Percentiles rank a stretch among this genome's conserved stretches.
Evolutionary conservation across 2,329 filamentous ascomycete genomes (phyloP).

Genomic region (Lachnellula suecica): DNA sequence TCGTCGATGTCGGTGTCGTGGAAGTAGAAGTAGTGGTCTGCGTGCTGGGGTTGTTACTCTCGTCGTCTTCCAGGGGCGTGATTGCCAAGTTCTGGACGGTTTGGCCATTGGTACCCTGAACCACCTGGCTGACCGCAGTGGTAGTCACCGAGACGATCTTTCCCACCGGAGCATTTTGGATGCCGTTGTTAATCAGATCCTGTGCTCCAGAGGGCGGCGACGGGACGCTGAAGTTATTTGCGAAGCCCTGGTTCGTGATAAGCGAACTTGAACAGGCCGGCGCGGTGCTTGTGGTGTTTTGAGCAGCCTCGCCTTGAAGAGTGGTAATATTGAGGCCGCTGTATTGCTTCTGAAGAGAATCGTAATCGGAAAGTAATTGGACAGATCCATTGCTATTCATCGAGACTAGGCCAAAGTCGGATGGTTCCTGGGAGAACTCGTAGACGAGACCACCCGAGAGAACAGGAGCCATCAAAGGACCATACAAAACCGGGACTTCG

Average conservation of each 20-base stretch:
- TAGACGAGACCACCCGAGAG: conserved; percentile 80
- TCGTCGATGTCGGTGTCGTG: conserved; percentile 4
- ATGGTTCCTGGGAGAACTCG: conserved; percentile 73
- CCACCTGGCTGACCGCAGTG: conserved; percentile 53
- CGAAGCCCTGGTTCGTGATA: conserved; percentile 69
- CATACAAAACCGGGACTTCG: conserved; percentile 73
- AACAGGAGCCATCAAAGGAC: conserved; percentile 63
- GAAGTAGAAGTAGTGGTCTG: conserved; percentile 2
- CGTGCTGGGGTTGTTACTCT: conserved; percentile 50
- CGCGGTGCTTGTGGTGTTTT: conserved; percentile 55
- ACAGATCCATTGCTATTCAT: conserved; percentile 58
- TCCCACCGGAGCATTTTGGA: conserved; percentile 62
- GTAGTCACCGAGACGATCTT: conserved; percentile 60
- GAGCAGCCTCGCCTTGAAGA: conserved; percentile 62
- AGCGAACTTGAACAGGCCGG: conserved; percentile 63
- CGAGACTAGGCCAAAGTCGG: conserved; percentile 64
- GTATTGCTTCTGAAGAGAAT: conserved; percentile 75
- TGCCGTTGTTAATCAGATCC: conserved; percentile 74
- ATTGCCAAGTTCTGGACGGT: conserved; percentile 64
- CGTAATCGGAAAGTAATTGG: conserved; percentile 63
- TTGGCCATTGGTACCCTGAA: conserved; percentile 55
- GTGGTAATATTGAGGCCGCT: conserved; percentile 68
- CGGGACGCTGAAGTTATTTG: conserved; percentile 77
- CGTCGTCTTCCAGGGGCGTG: conserved; percentile 46
- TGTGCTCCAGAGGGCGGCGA: conserved; percentile 64